Base-by-base conservation (phyloP, 768 basidiomycete genomes). In the Sporobolomyces roseus region DNA sequence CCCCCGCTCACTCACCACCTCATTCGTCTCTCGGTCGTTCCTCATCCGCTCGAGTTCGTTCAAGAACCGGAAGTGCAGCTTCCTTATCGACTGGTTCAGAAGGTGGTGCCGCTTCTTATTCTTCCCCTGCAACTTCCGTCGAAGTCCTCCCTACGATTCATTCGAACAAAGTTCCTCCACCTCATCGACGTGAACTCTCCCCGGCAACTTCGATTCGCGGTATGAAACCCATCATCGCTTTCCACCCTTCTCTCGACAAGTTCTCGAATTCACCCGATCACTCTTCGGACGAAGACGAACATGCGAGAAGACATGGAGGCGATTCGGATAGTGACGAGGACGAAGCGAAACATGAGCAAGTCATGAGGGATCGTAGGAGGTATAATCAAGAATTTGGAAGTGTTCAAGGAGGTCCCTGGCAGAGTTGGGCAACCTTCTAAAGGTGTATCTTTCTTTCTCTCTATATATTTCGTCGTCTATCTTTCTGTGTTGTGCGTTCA, bases 341-440 rank as follows among this genome's bases (percentile, higher is more conserved):
- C 45, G 60, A 63, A 17, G 61, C 52, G 54, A 45, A 55, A 17
- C 61, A 70, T 25, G 60, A 58, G 27, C 33, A 29, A 43, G 35
- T 49, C 38, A 43, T 65, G 23, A 29, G 61, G n/a, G 64, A 65
- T 29, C 69, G 64, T 9, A 45, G 61, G 41, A 8, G 63, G 25
- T 16, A 51, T 29, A 55, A 61, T 49, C 62, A 69, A 61, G 60
- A 65, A 54, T 70, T 50, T 19, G 68, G 68, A 2, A 56, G 53
- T 23, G 68, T 70, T 8, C 63, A 70, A 41, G 63, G 63, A 29
- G 63, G 55, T 32, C 52, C 63, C 21, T 70, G 68, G 68, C 59
- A 61, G 53, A 51, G 52, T 23, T 70, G 68, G 68, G 59, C 63
- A 17, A 70, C 68, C 4, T 70, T 70, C 59, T 70, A 56, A 12